Evolutionary conservation across 345 rosid species (phyloP), one percentile per base, ranked within the genome.

Genomic region (Bretschneidera sinensis): DNA sequence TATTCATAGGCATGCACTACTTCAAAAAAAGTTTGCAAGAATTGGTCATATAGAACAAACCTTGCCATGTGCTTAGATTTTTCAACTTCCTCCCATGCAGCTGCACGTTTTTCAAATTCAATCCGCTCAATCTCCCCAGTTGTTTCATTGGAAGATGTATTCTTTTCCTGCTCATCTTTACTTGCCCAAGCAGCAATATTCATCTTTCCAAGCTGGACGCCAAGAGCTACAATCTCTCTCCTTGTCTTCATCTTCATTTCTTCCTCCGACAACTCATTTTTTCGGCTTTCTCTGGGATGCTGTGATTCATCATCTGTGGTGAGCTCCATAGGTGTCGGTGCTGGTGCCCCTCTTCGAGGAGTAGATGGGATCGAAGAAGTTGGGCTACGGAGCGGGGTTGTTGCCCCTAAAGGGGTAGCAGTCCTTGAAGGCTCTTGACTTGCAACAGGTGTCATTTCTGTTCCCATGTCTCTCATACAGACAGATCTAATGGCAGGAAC

Each of bases 121-220:
- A 78, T 66, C 65, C 57, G 63, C 62, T 76, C 79, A 2, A 64
- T n/a, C n/a, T 80, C 80, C 64, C n/a, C 51, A 28, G 62, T 22
- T 21, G 62, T 60, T 50, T 71, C 76, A 15, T 15, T 57, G 1
- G 77, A 55, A 60, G 79, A 58, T 34, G 52, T 52, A 20, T 67
- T 77, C 60, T 79, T 87, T 45, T 70, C 81, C 43, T 67, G 74
- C 56, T 85, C 95, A 15, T 78, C 87, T 75, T 85, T 79, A 69
- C 91, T 79, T 17, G 95, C 95, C 95, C 91, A 87, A 59, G 84
- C 85, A 43, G 91, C 95, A 54, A 85, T 87, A 63, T 79, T 87
- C 89, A 78, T 85, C 80, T 85, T 85, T 25, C 95, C 95, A 24
- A 87, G 95, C 78, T 79, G 85, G 51, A 87, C 83, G 10, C 95